phyloP scores from a whole-genome alignment of 257 asterid species.

The Solanum boliviense region DNA sequence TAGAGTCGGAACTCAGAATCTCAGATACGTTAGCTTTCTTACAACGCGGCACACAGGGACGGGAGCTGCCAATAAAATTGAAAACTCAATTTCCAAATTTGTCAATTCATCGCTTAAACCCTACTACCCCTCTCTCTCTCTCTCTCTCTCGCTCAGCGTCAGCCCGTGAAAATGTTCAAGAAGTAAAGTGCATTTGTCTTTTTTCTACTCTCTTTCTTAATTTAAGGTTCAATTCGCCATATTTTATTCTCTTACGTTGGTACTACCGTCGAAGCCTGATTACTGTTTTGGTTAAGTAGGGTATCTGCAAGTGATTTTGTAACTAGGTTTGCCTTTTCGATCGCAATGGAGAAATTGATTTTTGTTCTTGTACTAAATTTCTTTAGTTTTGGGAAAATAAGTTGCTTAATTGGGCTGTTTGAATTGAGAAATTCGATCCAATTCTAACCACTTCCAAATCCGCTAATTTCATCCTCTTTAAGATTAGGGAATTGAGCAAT shows the following conservation, averaged over 20 bases:
- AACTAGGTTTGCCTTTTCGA: neutral
- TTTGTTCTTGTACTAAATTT: neutral
- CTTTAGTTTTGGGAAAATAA: neutral
- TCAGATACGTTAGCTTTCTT: neutral
- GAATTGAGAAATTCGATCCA: neutral
- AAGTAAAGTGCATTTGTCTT: conserved; percentile 30
- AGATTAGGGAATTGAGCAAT: neutral
- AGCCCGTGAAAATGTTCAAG: conserved; percentile 46
- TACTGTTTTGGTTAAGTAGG: neutral
- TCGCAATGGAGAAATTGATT: neutral
- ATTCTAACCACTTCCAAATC: neutral
- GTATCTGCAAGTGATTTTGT: neutral
- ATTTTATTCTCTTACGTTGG: neutral
- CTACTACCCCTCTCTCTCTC: neutral
- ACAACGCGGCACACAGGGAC: neutral
- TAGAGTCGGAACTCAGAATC: neutral
- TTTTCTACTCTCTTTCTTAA: neutral
- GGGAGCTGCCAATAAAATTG: neutral
- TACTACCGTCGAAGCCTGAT: neutral
- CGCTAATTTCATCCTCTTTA: neutral
- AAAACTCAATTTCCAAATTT: neutral
- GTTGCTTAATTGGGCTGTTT: neutral
- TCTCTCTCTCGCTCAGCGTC: neutral
- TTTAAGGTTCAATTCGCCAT: neutral
- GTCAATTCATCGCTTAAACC: conserved; percentile 12